phyloP scores from a whole-genome alignment of 805 yeast species.

The Suhomyces xylopsoci region DNA sequence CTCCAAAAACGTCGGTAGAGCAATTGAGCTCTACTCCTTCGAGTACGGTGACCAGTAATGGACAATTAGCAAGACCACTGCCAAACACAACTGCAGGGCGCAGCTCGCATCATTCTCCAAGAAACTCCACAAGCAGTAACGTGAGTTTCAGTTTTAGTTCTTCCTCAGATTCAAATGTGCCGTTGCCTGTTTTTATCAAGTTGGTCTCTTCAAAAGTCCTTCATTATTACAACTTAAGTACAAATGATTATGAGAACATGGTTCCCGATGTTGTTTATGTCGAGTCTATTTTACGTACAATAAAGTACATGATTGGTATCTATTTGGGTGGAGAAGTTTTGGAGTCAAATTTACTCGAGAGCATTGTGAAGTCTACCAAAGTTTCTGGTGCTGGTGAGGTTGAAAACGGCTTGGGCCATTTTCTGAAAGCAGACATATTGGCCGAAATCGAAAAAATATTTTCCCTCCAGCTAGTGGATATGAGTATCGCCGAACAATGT shows the following conservation, averaged over 20 bases:
- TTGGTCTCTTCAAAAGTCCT: conserved; percentile 26
- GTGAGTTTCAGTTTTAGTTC: conserved; percentile 17
- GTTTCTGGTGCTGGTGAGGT: conserved; percentile 7
- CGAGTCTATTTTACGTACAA: conserved; percentile 63
- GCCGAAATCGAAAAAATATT: conserved; percentile 34
- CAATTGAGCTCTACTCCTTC: neutral
- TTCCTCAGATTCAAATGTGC: conserved; percentile 25
- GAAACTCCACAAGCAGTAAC: conserved; percentile 30
- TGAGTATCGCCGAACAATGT: conserved; percentile 49
- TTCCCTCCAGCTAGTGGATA: conserved; percentile 32
- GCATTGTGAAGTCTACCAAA: conserved; percentile 42
- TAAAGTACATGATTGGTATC: conserved; percentile 56
- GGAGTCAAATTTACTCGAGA: conserved; percentile 37
- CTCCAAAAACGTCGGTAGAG: conserved; percentile 4
- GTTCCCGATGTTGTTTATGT: conserved; percentile 80
- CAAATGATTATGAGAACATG: conserved; percentile 61
- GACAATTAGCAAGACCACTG: neutral
- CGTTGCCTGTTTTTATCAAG: conserved; percentile 33
- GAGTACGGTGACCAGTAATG: neutral
- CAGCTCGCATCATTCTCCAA: conserved; percentile 24
- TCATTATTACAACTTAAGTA: conserved; percentile 40
- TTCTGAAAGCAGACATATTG: conserved; percentile 41
- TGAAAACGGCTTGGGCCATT: conserved; percentile 7
- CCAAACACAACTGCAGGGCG: neutral
- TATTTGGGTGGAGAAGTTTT: conserved; percentile 44